A percentile compares a stretch with the other conserved stretches of the same genome.
Evolutionary conservation across 257 asterid genomes (phyloP).

Genomic region (Anisodus acutangulus): DNA sequence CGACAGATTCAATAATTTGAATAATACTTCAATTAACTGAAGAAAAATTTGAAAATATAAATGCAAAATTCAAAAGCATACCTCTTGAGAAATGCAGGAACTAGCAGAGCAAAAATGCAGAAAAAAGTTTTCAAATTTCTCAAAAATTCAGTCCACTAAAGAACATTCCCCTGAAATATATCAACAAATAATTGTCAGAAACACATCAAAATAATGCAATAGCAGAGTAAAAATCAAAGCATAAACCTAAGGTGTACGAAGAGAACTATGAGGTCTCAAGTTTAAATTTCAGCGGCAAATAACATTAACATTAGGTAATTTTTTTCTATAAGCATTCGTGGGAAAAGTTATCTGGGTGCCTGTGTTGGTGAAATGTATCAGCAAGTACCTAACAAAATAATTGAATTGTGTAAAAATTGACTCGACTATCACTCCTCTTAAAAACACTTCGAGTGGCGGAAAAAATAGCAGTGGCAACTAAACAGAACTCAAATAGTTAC

Average conservation of each 20-base stretch:
- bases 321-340: too few relatives aligned
- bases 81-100: not conserved
- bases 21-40: too few relatives aligned
- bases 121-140: not conserved
- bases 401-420: not conserved
- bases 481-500: too few relatives aligned
- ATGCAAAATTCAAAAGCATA: conserved; percentile 7
- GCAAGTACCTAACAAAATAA: too few relatives aligned
- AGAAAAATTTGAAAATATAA: not conserved
- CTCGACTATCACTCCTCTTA: not conserved
- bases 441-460: too few relatives aligned
- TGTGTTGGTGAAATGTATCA: too few relatives aligned
- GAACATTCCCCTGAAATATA: not conserved
- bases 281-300: too few relatives aligned
- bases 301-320: too few relatives aligned
- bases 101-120: not conserved
- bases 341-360: too few relatives aligned
- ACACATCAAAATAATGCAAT: not conserved
- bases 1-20: not conserved
- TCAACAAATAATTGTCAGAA: not conserved
- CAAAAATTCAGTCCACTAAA: not conserved
- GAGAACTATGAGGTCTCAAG: too few relatives aligned
- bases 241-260: too few relatives aligned
- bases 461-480: too few relatives aligned
- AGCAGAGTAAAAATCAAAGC: not conserved